Evolutionary conservation across 2,329 filamentous ascomycete species (phyloP).

Genomic region (Ciborinia camelliae): DNA sequence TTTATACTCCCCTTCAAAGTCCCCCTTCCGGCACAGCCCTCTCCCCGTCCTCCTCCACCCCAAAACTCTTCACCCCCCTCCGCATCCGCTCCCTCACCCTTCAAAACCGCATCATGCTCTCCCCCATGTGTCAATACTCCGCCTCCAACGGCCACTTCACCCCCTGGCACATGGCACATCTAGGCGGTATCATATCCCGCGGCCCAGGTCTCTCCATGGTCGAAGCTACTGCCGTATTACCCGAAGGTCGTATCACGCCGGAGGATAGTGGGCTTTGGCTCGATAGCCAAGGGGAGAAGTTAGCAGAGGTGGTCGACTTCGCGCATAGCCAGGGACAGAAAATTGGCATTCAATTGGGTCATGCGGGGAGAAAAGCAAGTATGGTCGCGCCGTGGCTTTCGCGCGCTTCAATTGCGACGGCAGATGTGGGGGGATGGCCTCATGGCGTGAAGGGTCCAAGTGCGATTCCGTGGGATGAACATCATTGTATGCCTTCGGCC

Average conservation of each 20-base stretch:
- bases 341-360: conserved; percentile 75
- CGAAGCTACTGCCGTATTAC: conserved; percentile 72
- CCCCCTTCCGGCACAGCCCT: conserved; percentile 46
- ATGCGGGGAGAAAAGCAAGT: conserved; percentile 71
- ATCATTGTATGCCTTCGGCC: conserved; percentile 60
- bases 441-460: conserved; percentile 52
- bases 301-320: conserved; percentile 71
- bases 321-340: conserved; percentile 74
- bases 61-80: conserved; percentile 46
- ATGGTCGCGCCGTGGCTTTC: conserved; percentile 62
- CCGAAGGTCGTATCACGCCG: conserved; percentile 80
- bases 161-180: conserved; percentile 77
- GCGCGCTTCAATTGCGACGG: conserved; percentile 48
- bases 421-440: conserved; percentile 54
- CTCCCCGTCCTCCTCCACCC: conserved; percentile 47
- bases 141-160: conserved; percentile 69
- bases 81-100: conserved; percentile 49
- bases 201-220: conserved; percentile 72
- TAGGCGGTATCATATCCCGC: conserved; percentile 72
- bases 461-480: conserved; percentile 56
- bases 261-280: conserved; percentile 79
- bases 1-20: conserved; percentile 48
- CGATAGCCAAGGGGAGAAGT: conserved; percentile 68
- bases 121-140: conserved; percentile 65
- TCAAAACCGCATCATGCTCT: conserved; percentile 64